Base-by-base conservation (phyloP, 352 stramenopile species). In the Globisporangium cystogenes region DNA sequence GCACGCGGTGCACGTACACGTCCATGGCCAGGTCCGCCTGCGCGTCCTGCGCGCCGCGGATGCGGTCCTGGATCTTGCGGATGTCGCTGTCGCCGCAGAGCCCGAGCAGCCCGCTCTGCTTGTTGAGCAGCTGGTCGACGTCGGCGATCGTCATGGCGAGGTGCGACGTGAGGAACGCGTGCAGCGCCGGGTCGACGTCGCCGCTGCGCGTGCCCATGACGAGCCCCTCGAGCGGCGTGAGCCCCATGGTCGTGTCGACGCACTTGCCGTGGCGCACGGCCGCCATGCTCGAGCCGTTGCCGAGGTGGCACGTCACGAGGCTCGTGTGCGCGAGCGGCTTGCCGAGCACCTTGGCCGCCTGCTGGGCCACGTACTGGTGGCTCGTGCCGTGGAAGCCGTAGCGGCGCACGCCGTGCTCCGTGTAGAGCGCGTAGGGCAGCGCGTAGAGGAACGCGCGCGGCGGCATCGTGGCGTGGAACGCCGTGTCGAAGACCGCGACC, bases 351-450 rank as follows among this genome's bases (percentile, higher is more conserved):
- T 45, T 55, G 4, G 81, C 72, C 16, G 86, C 87, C 52, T 95
- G 68, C 46, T 81, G 64, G 31, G 83, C 72, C 21, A 97, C 86
- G 54, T 87, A 96, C 57, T 89, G 74, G 61, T 95, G 83, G 57
- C 76, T 93, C 20, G 88, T 96, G 41, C 88, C 88, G 63, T 97
- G 88, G 66, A 97, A 97, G 29, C 88, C 88, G 64, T 96, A 97
- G 54, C 85, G 83, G 45, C 88, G 82, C 57, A 97, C 81, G 29
- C 79, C 76, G 50, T 87, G 79, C 51, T 93, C 55, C 41, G 91
- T 57, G 63, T 92, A 92, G 7, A 96, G 75, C 27, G 74, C 67
- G 58, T 84, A 78, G 6, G 88, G 88, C 40, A 96, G 57, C 2
- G 78, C 83, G 59, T 97, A 97, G 18, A 71, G 74, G 60, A 68